These are phyloP conservation scores for Penicillium sp. DNA, from an alignment of 2,329 filamentous ascomycete species.

Conservation along the genomic window DNA sequence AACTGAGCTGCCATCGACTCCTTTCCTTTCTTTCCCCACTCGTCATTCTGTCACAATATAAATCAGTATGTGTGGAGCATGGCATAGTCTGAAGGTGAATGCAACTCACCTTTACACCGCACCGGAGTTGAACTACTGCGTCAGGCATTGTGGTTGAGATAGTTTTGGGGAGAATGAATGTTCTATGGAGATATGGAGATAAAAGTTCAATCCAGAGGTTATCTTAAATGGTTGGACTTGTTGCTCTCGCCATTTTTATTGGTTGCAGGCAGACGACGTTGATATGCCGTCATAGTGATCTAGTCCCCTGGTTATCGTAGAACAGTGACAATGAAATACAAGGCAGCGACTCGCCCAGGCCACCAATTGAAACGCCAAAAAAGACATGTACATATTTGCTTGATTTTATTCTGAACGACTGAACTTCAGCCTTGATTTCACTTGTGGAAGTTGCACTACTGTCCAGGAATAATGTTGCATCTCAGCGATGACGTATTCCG, in stretches of 20 bases:
- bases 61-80: no score
- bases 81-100: not conserved
- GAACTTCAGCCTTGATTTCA: not conserved
- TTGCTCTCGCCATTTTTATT: not conserved
- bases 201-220: not conserved
- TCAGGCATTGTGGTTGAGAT: conserved; percentile 45
- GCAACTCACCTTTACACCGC: conserved; percentile 47
- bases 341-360: not conserved
- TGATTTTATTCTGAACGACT: not conserved
- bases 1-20: conserved; percentile 63
- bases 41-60: conserved; percentile 51
- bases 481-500: no score
- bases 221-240: not conserved
- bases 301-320: not conserved
- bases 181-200: no score
- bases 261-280: not conserved
- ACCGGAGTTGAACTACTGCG: conserved; percentile 53
- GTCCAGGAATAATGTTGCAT: not conserved
- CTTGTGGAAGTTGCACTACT: not conserved
- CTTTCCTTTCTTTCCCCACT: conserved; percentile 66
- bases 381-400: not conserved
- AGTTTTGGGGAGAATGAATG: not conserved
- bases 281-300: conserved; percentile 14
- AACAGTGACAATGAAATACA: not conserved
- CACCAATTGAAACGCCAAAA: not conserved